phyloP scores from a whole-genome alignment of 2,329 filamentous ascomycete species.

The Malbranchea zuffiana region DNA sequence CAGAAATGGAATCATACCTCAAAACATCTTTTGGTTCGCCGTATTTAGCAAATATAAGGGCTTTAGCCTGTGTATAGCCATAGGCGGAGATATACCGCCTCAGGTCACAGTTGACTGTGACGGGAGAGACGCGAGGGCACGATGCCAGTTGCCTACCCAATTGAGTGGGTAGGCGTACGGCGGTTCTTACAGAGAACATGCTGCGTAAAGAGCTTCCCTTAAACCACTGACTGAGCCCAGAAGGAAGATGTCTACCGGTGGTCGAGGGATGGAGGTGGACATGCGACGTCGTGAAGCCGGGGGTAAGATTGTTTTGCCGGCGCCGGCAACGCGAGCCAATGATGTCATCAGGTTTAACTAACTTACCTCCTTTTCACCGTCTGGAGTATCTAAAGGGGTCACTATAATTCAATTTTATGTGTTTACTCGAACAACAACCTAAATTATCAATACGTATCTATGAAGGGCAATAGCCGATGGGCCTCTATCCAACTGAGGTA shows the following conservation, averaged over 20 bases:
- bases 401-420: too few species aligned
- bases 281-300: background rate
- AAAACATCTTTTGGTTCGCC: conserved; percentile 41
- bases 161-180: conserved; percentile 2
- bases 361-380: too few species aligned
- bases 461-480: too few species aligned
- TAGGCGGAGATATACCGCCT: conserved; percentile 37
- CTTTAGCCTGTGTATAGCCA: conserved; percentile 41
- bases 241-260: too few species aligned
- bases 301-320: conserved; percentile 8
- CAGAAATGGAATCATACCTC: conserved; percentile 21
- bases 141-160: conserved; percentile 5
- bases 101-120: conserved; percentile 14
- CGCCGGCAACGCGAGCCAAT: background rate
- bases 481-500: too few species aligned
- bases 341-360: too few species aligned
- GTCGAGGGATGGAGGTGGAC: background rate
- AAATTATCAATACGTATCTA: too few species aligned
- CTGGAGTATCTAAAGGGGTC: too few species aligned
- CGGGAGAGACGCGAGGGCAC: conserved; percentile 11
- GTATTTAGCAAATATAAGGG: conserved; percentile 39
- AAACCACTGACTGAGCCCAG: too few species aligned
- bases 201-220: too few species aligned
- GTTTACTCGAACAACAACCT: too few species aligned
- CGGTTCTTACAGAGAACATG: background rate